A percentile compares a stretch with the other conserved stretches of the same genome.
Evolutionary conservation across 176 grass and related monocot genomes (phyloP).

Genomic region (Paspalum notatum): DNA sequence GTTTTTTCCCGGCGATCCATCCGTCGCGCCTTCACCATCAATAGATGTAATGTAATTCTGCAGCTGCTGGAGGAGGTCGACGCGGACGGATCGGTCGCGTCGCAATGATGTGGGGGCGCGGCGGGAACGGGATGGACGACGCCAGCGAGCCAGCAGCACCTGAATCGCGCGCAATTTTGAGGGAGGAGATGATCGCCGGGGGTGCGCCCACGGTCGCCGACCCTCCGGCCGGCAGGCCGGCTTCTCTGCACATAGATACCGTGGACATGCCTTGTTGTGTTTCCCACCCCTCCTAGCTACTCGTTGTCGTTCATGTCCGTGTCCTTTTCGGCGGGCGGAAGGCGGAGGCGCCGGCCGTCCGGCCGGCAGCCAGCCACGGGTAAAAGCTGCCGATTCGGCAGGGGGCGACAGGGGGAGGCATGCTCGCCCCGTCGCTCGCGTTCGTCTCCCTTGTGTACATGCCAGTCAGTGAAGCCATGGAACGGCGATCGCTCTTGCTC

Average conservation of each 20-base stretch:
- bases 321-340: not conserved
- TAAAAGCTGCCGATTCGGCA: constrained; percentile 5
- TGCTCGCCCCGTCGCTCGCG: not conserved
- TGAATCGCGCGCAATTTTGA: constrained; percentile 47
- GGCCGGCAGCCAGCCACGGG: not conserved
- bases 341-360: not conserved
- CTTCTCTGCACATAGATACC: constrained; percentile 51
- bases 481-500: no score
- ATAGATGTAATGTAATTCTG: not conserved
- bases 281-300: constrained; percentile 8
- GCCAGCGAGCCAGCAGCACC: not conserved
- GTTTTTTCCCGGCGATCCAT: not conserved
- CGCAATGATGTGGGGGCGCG: constrained; percentile 16
- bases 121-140: not conserved
- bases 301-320: constrained; percentile 5
- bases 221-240: not conserved
- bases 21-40: no score
- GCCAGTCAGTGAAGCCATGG: no score
- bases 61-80: constrained; percentile 23
- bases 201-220: not conserved
- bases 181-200: constrained; percentile 15
- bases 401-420: not conserved
- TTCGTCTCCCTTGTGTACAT: not conserved
- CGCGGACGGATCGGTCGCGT: not conserved
- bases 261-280: constrained; percentile 40